Evolutionary conservation across 169 alveolate species (phyloP).

Genomic region (Plasmodium gallinaceum): DNA sequence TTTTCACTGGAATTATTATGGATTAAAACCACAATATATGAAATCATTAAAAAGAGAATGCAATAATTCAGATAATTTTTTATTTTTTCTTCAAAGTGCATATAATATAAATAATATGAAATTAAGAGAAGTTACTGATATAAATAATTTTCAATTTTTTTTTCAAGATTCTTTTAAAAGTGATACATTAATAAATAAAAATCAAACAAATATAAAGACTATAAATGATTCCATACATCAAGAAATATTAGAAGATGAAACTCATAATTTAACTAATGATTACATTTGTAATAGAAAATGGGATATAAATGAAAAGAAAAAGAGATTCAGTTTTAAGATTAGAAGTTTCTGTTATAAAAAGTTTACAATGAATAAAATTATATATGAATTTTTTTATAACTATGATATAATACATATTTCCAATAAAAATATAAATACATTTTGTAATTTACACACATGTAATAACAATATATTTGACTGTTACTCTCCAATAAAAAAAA

Average conservation of each 20-base stretch:
- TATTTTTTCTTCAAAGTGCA: constrained; percentile 33
- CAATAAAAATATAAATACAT: constrained; percentile 12
- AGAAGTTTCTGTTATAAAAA: constrained; percentile 38
- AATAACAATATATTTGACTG: constrained; percentile 6
- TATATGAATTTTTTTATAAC: constrained; percentile 75
- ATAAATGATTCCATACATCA: no score
- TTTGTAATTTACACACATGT: constrained; percentile 39
- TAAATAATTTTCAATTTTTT: constrained; percentile 2
- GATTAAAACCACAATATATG: background rate
- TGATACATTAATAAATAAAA: background rate
- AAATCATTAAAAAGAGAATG: background rate
- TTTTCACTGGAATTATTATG: constrained; percentile 67
- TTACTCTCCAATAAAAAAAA: background rate
- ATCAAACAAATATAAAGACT: background rate
- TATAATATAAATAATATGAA: constrained; percentile 15
- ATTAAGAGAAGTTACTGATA: constrained; percentile 9
- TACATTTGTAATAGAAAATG: constrained; percentile 5
- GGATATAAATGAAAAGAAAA: background rate
- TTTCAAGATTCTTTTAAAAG: background rate
- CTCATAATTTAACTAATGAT: background rate
- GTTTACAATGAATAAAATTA: constrained; percentile 61
- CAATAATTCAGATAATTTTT: constrained; percentile 27
- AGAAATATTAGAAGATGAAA: background rate
- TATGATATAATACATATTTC: constrained; percentile 47
- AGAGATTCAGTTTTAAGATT: constrained; percentile 2